Conservation (phyloP, 768 basidiomycete genomes). For the Auriscalpium orientale region DNA sequence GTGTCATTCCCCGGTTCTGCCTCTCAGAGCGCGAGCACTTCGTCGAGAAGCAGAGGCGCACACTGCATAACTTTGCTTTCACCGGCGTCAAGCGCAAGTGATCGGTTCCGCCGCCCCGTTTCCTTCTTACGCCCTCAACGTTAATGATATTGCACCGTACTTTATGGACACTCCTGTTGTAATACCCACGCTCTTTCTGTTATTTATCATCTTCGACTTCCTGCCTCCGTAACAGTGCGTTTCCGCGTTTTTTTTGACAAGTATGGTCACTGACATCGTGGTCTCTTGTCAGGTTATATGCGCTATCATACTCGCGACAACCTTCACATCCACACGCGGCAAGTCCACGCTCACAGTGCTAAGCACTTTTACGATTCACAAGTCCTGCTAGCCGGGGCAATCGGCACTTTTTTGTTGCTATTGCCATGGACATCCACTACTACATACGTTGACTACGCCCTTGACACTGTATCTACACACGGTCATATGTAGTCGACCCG, state of each 20-base stretch:
- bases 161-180: neutral
- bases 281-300: neutral
- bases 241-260: neutral
- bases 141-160: neutral
- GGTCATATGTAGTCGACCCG: too few species aligned
- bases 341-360: slow-evolving; percentile 3
- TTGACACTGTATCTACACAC: too few species aligned
- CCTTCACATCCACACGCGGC: neutral
- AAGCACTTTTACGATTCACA: neutral
- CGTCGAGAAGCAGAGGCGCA: neutral
- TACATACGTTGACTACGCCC: slow-evolving; percentile 6
- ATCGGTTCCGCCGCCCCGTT: neutral
- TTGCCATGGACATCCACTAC: neutral
- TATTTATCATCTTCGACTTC: neutral
- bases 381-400: slow-evolving; percentile 7
- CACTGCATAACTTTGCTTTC: neutral
- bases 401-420: neutral
- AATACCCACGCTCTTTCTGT: neutral
- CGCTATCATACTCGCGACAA: neutral
- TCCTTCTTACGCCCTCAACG: too few species aligned
- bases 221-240: neutral
- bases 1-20: slow-evolving; percentile 34
- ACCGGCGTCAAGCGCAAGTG: slow-evolving; percentile 2
- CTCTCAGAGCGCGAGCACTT: slow-evolving; percentile 22
- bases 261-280: neutral